Conservation (phyloP, 306 rosid species). For the Lablab purpureus region DNA sequence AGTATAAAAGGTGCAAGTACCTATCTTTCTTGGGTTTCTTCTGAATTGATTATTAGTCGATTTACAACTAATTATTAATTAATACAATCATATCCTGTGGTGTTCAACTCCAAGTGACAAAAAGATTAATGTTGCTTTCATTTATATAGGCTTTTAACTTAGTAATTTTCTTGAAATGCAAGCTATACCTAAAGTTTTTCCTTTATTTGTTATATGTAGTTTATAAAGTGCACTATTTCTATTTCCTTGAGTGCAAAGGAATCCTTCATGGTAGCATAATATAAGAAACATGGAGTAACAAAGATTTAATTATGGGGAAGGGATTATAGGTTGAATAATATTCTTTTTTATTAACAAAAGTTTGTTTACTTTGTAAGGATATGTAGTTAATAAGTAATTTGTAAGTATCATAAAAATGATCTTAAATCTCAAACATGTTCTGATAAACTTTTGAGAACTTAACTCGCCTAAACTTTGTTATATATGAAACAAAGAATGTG, state of each 20-base stretch:
- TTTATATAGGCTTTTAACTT: background rate
- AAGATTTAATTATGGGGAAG: background rate
- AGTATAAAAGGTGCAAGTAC: slow-evolving; percentile 25
- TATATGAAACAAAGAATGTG: too few relatives aligned
- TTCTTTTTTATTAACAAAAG: background rate
- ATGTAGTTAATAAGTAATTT: too few relatives aligned
- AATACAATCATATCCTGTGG: slow-evolving; percentile 27
- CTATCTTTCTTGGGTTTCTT: slow-evolving; percentile 36
- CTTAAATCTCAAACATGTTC: too few relatives aligned
- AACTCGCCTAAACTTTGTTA: too few relatives aligned
- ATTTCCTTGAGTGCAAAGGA: background rate
- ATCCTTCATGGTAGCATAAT: background rate
- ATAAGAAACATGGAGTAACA: background rate
- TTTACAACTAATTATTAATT: background rate
- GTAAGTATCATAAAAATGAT: too few relatives aligned
- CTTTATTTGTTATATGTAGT: background rate
- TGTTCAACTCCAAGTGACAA: slow-evolving; percentile 29
- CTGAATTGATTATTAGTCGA: slow-evolving; percentile 12
- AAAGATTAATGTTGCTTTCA: background rate
- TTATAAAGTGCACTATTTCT: background rate
- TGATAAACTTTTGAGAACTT: too few relatives aligned
- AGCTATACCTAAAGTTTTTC: background rate
- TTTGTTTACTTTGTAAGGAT: too few relatives aligned
- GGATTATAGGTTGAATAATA: background rate
- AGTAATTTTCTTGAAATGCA: background rate